These are phyloP conservation scores for Paramecium pentaurelia DNA, from an alignment of 73 alveolate genomes.

Conservation along the genomic window DNA sequence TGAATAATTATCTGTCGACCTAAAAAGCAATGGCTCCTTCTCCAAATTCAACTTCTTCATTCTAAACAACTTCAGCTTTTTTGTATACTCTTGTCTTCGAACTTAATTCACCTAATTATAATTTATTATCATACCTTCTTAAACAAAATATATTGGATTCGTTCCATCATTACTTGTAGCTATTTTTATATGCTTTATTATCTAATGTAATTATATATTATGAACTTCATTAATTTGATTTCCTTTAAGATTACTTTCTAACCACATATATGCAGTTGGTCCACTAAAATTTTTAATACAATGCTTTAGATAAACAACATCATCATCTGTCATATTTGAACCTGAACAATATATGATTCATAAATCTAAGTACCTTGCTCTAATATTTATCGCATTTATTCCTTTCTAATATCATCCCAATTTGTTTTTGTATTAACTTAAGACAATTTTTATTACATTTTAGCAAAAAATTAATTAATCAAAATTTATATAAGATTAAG, in stretches of 20 bases:
- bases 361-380: not conserved
- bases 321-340: conserved; percentile 34
- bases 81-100: not conserved
- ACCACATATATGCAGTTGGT: conserved; percentile 28
- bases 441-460: conserved; percentile 14
- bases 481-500: not conserved
- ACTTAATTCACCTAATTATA: not conserved
- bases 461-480: not conserved
- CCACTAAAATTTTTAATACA: conserved; percentile 43
- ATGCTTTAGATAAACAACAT: conserved; percentile 33
- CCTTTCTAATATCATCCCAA: conserved; percentile 47
- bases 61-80: not conserved
- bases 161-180: not conserved
- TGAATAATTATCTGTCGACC: not conserved
- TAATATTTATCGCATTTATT: not conserved
- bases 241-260: not conserved
- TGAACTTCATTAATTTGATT: conserved; percentile 22
- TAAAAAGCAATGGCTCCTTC: not conserved
- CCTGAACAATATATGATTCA: not conserved
- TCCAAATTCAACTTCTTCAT: conserved; percentile 10
- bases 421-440: conserved; percentile 18
- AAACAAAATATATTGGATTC: not conserved
- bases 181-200: not conserved
- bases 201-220: not conserved
- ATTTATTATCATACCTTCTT: conserved; percentile 14